Conservation (phyloP, 805 yeast species). For the Candida mattraensis region DNA sequence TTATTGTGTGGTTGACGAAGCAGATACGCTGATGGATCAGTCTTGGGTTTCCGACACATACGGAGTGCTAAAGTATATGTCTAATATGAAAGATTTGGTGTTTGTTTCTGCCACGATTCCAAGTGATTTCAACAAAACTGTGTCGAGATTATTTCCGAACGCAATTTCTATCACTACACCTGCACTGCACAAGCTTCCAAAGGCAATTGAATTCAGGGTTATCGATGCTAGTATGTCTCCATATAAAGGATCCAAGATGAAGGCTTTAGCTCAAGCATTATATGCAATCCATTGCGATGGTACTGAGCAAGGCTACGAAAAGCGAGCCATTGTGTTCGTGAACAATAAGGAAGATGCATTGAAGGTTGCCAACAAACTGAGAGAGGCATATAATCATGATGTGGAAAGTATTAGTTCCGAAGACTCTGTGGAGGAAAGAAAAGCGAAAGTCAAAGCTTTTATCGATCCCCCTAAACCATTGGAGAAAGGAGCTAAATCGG, state of each 20-base stretch:
- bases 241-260: slow-evolving; percentile 76
- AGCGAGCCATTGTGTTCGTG: slow-evolving; percentile 82
- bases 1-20: slow-evolving; percentile 83
- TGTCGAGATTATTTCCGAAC: slow-evolving; percentile 63
- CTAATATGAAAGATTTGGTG: slow-evolving; percentile 58
- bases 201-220: slow-evolving; percentile 65
- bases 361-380: slow-evolving; percentile 55
- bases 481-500: slow-evolving; percentile 32
- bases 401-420: slow-evolving; percentile 68
- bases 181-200: slow-evolving; percentile 79
- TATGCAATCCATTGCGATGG: slow-evolving; percentile 85
- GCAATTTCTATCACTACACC: slow-evolving; percentile 72
- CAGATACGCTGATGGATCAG: slow-evolving; percentile 86
- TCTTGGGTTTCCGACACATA: slow-evolving; percentile 72
- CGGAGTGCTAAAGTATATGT: slow-evolving; percentile 47
- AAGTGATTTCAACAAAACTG: slow-evolving; percentile 62
- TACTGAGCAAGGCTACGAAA: slow-evolving; percentile 71
- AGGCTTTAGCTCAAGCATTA: slow-evolving; percentile 84
- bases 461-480: slow-evolving; percentile 56
- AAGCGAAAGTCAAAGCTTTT: slow-evolving; percentile 57
- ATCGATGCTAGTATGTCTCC: slow-evolving; percentile 79
- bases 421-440: slow-evolving; percentile 60
- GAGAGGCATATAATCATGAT: slow-evolving; percentile 51
- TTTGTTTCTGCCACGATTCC: slow-evolving; percentile 93
- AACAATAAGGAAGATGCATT: slow-evolving; percentile 67